Base-by-base conservation (phyloP, 2,329 filamentous ascomycete genomes). In the Chrysosporium keratinophilum region DNA sequence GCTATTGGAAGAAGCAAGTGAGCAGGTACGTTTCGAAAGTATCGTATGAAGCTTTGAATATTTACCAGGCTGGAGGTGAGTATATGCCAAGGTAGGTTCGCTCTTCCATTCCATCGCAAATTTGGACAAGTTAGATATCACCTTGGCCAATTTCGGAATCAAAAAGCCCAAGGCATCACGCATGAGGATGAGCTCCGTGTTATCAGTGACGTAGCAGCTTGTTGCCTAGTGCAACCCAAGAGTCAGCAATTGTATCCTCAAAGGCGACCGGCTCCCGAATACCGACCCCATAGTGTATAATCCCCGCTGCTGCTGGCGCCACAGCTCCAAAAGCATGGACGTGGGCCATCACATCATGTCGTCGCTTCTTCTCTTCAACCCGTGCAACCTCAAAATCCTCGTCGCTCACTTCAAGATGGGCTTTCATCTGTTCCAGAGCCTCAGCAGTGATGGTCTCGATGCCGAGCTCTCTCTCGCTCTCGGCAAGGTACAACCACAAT, bases 401-500 rank as follows among this genome's bases (percentile, higher is more conserved):
- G 62, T 93, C 86, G 45, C 84, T 84, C 35, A 94, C 77, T n/a
- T 76, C 76, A 43, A 90, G 74, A 57, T 90, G 78, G n/a, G 80
- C 78, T 59, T 79, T 77, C 80, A 95, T 86, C 69, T 89, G 79
- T 56, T 83, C 78, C 50, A 96, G 75, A 7, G 89, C 89, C 63
- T 91, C 81, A 17, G 78, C 69, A 12, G 80, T 82, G 65, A 95
- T 90, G 7, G 79, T 74, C 7, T 28, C 23, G 45, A 95, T 79
- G 2, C 88, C 88, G 1, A 95, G 78, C 69, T 90, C 85, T 68
- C 83, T 83, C 75, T 95, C 85, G 9, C 79, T 77, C 75, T 95
- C 84, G 20, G 89, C 89, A 10, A 95, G 84, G 71, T 78, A 83
- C 43, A 91, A 74, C 90, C 90, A 96, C 15, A 95, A 80, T 67